Evolutionary conservation across 768 basidiomycete genomes (phyloP).

Genomic region (Grammothele lineata): DNA sequence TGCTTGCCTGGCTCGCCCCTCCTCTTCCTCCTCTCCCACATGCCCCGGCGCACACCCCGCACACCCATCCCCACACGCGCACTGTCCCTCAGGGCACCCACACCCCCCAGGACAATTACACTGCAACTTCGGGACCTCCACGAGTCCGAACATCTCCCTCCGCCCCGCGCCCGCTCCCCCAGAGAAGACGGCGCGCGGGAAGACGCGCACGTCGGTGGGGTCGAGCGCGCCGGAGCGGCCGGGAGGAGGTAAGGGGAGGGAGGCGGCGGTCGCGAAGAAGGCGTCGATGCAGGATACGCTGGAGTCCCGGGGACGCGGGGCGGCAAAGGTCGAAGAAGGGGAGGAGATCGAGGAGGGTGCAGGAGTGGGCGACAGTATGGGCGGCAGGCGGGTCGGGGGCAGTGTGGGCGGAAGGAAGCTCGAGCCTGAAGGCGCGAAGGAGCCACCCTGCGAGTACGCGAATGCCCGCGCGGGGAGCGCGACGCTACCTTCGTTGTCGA

Average conservation of each 20-base stretch:
- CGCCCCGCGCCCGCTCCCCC: conserved; percentile 35
- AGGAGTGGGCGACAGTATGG: not conserved
- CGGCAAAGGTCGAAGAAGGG: not conserved
- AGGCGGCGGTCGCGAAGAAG: conserved; percentile 67
- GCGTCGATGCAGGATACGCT: conserved; percentile 44
- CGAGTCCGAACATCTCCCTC: conserved; percentile 41
- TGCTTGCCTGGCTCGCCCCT: no score
- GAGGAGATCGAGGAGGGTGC: not conserved
- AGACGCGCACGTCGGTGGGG: conserved; percentile 47
- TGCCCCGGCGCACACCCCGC: conserved; percentile 42
- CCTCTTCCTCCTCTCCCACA: not conserved
- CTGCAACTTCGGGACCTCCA: conserved; percentile 60
- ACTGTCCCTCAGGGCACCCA: conserved; percentile 48
- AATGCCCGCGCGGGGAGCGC: conserved; percentile 28
- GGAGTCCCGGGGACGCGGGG: conserved; percentile 4
- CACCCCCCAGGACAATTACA: conserved; percentile 59
- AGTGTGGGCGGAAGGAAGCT: not conserved
- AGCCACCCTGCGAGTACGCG: conserved; percentile 6
- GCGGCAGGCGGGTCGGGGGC: no score
- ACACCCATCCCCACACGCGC: conserved; percentile 56
- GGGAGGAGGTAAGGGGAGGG: conserved; percentile 65
- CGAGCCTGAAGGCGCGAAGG: not conserved
- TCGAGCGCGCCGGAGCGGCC: conserved; percentile 42
- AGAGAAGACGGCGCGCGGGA: conserved; percentile 35
- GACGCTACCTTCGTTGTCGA: conserved; percentile 47